Base-by-base conservation (phyloP, 2,329 filamentous ascomycete genomes). In the Colletotrichum sp. region DNA sequence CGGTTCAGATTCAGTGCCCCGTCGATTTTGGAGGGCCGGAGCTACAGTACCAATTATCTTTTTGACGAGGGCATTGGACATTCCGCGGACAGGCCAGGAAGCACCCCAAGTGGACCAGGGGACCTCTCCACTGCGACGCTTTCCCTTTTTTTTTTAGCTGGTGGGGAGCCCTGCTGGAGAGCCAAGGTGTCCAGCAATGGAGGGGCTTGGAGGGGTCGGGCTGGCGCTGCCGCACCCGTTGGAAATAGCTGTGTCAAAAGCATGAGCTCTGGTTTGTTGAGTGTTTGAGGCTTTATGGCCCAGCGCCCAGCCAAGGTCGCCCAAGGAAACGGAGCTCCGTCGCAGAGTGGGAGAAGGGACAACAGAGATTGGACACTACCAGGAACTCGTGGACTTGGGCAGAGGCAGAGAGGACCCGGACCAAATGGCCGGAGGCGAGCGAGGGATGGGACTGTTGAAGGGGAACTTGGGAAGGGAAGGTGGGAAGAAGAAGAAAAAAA, bases 181-280 rank as follows among this genome's bases (percentile, higher is more conserved):
- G 28, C 18, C 43, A 21, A 48, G 43, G 43, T 48, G 12, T 10
- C 43, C 43, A 48, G 65, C 48, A 21, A 30, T 67, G 32, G n/a
- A 71, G 69, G 52, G 34, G 52, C 52, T 65, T 74, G 61, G 61
- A 58, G 34, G 36, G 68, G 21, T 34, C 68, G 61, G 68, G 36
- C 68, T 66, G 34, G 32, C 24, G 71, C 26, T 75, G 10, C 55
- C 26, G 32, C 38, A 43, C 43, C 43, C 43, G 43, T 48, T 48
- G 43, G 26, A 32, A 56, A 38, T 59, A 52, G 56, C 55, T 63
- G 73, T 74, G 56, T 58, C 32, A 36, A 32, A 43, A 63, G 56
- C 73, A 72, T 68, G 74, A 59, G 32, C 34, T 74, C 55, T 70
- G 58, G 62, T 74, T 76, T 76, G 74, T 76, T 76, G 74, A 76